Evolutionary conservation across 331 rosid genomes (phyloP).

Genomic region (Malus hybrid): DNA sequence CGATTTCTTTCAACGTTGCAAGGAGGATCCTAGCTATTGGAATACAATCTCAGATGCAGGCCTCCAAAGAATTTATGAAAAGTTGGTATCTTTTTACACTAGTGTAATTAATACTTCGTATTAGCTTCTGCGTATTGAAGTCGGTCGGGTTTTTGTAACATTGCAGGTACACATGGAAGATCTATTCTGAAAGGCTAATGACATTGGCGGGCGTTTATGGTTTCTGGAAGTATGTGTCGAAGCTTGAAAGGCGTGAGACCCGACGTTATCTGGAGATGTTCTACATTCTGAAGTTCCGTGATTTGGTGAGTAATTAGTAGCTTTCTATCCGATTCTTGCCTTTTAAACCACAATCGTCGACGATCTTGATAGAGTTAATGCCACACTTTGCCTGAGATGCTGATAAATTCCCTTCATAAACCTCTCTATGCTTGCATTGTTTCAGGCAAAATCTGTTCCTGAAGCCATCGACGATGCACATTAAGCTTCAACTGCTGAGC

Average conservation of each 20-base stretch:
- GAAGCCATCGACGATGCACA: conserved; percentile 40
- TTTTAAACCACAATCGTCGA: no score
- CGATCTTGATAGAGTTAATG: neutral
- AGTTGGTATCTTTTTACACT: conserved; percentile 21
- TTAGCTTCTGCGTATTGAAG: neutral
- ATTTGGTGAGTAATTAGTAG: conserved; percentile 46
- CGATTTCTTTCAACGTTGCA: conserved; percentile 50
- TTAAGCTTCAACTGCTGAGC: neutral
- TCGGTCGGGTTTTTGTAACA: neutral
- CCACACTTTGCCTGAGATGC: neutral
- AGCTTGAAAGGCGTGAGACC: conserved; percentile 78
- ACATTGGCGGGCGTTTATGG: conserved; percentile 80
- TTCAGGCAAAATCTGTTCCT: conserved; percentile 75
- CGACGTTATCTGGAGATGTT: conserved; percentile 88
- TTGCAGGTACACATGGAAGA: conserved; percentile 83
- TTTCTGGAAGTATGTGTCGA: conserved; percentile 87
- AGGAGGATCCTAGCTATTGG: conserved; percentile 70
- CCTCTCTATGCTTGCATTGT: neutral
- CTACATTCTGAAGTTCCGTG: conserved; percentile 84
- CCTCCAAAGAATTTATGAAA: conserved; percentile 71
- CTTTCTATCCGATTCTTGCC: neutral
- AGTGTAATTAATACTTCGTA: neutral
- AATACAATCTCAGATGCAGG: conserved; percentile 58
- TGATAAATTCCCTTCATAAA: neutral
- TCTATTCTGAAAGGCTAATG: conserved; percentile 83